Conservation (phyloP, 2,329 filamentous ascomycete genomes). For the Cadophora luteo-olivacea region DNA sequence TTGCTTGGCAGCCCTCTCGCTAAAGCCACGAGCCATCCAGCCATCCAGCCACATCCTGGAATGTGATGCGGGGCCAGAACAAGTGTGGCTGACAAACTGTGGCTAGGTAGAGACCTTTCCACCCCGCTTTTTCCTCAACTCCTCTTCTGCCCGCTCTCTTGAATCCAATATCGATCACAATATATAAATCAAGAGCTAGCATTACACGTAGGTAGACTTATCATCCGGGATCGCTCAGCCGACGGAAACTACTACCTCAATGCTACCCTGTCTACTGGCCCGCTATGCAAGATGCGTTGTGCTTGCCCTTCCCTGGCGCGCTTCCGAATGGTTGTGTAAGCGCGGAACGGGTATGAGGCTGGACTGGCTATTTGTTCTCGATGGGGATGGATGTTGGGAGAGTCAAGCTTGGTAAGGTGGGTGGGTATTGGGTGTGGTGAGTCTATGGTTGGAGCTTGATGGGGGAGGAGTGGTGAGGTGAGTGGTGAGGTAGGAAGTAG, state of each 20-base stretch:
- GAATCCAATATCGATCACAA: too few relatives aligned
- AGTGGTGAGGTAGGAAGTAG: too few relatives aligned
- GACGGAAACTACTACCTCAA: neutral
- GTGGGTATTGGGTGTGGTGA: neutral
- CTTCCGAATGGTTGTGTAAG: conserved; percentile 11
- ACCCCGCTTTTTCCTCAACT: too few relatives aligned
- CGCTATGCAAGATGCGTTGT: conserved; percentile 1
- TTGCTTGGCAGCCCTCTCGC: too few relatives aligned
- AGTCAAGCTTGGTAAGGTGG: neutral
- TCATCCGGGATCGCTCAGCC: neutral
- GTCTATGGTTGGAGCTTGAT: neutral
- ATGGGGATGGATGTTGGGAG: neutral
- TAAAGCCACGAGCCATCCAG: too few relatives aligned
- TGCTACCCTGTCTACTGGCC: neutral
- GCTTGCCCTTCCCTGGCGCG: neutral
- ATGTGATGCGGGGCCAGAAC: too few relatives aligned
- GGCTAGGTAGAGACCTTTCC: too few relatives aligned
- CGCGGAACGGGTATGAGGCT: neutral
- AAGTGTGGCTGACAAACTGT: too few relatives aligned
- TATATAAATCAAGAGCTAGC: too few relatives aligned
- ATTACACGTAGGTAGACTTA: too few relatives aligned
- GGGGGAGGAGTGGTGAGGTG: neutral
- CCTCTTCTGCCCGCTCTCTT: too few relatives aligned
- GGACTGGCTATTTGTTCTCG: neutral
- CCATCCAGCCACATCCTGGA: too few relatives aligned